Conservation (phyloP, 805 yeast species). For the Suhomyces xylopsoci region DNA sequence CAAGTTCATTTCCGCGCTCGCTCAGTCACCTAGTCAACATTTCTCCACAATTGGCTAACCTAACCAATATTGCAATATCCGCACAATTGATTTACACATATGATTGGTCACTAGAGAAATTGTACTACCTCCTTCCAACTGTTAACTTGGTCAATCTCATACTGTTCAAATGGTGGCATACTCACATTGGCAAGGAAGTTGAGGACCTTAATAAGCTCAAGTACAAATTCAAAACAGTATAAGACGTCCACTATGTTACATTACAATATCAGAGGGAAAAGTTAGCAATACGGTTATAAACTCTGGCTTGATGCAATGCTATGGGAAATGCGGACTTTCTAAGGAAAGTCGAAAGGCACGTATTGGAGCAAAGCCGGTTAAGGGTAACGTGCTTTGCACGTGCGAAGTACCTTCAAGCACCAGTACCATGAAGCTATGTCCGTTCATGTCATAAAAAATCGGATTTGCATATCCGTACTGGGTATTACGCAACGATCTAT, state of each 20-base stretch:
- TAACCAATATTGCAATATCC: slow-evolving; percentile 11
- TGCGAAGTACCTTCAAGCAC: background rate
- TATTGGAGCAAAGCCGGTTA: background rate
- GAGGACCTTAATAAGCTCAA: slow-evolving; percentile 12
- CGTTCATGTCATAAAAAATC: background rate
- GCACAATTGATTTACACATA: slow-evolving; percentile 11
- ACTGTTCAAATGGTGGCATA: slow-evolving; percentile 14
- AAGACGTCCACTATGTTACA: background rate
- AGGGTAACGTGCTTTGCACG: background rate
- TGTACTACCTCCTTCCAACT: slow-evolving; percentile 16
- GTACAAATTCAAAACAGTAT: slow-evolving; percentile 23
- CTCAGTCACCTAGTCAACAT: background rate
- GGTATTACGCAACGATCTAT: background rate
- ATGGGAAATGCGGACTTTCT: background rate
- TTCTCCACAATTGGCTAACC: background rate
- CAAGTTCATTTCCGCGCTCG: background rate
- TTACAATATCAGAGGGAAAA: background rate
- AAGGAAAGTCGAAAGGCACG: background rate
- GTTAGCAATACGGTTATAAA: no score
- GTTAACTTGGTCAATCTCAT: slow-evolving; percentile 14
- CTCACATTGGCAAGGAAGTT: slow-evolving; percentile 10
- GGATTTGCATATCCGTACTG: background rate
- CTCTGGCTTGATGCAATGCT: background rate
- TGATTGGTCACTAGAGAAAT: slow-evolving; percentile 2
- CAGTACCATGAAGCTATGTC: background rate